These are phyloP conservation scores for Daphne laureola DNA, from an alignment of 441 rosid genomes.

Conservation along the genomic window DNA sequence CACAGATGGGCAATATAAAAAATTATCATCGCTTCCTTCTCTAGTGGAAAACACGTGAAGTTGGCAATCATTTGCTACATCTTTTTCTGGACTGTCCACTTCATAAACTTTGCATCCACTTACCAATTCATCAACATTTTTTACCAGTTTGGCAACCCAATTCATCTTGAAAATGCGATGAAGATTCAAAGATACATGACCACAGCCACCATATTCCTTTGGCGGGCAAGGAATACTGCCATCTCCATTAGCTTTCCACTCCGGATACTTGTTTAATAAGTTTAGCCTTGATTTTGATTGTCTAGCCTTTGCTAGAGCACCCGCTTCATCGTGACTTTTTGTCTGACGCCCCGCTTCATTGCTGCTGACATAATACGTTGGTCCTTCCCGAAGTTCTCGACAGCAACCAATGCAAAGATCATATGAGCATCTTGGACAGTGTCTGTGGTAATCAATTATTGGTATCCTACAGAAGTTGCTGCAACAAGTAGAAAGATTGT, in stretches of 20 bases:
- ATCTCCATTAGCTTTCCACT: constrained; percentile 75
- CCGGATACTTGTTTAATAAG: constrained; percentile 51
- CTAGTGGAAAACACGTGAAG: constrained; percentile 42
- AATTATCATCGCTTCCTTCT: constrained; percentile 51
- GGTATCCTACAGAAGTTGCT: constrained; percentile 92
- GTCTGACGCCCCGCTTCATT: constrained; percentile 22
- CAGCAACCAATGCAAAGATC: constrained; percentile 92
- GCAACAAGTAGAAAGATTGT: constrained; percentile 22
- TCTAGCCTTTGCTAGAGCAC: constrained; percentile 16
- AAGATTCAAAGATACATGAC: constrained; percentile 52
- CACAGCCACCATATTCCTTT: constrained; percentile 77
- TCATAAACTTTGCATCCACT: constrained; percentile 63
- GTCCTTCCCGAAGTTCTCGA: constrained; percentile 77
- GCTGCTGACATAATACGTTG: constrained; percentile 21
- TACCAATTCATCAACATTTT: constrained; percentile 92
- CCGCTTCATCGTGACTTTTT: constrained; percentile 25
- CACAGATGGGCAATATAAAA: constrained; percentile 55
- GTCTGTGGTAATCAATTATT: constrained; percentile 90
- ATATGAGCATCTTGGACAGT: constrained; percentile 67
- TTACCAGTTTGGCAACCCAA: constrained; percentile 95
- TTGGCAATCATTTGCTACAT: constrained; percentile 27
- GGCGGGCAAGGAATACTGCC: constrained; percentile 93
- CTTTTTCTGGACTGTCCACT: constrained; percentile 19
- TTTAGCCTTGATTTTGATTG: constrained; percentile 30
- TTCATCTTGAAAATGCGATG: constrained; percentile 91